Evolutionary conservation across 345 rosid species (phyloP).

Genomic region (Rhodamnia rubescens): DNA sequence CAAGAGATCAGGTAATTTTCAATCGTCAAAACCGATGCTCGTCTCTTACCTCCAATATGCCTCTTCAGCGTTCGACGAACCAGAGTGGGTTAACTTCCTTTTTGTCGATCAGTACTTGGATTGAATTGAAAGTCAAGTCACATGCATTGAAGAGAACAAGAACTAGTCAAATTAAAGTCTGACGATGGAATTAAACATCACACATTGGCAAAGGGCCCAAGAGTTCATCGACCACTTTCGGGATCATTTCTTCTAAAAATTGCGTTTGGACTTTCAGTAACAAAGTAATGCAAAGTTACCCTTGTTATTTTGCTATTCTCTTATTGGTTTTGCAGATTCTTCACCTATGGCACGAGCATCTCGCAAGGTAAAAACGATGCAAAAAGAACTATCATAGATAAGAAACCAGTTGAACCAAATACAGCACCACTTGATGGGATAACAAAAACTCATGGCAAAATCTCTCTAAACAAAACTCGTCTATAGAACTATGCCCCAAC

Average conservation of each 20-base stretch:
- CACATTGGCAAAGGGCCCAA: not conserved
- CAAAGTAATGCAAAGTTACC: not conserved
- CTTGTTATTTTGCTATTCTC: not conserved
- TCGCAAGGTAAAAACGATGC: not conserved
- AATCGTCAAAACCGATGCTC: not conserved
- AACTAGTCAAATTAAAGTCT: not conserved
- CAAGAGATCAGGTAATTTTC: not conserved
- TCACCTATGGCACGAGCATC: not conserved
- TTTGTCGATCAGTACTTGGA: not conserved
- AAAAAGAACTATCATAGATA: not conserved
- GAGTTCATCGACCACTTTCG: not conserved
- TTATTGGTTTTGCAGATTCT: not conserved
- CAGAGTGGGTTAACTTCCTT: not conserved
- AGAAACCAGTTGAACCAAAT: not conserved
- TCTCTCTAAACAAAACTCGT: not conserved
- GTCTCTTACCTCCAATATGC: not conserved
- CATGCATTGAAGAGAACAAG: not conserved
- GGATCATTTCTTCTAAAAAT: not conserved
- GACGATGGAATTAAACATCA: not conserved
- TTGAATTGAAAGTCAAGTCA: not conserved
- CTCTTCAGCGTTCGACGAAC: not conserved
- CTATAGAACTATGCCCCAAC: not conserved
- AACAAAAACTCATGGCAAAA: not conserved
- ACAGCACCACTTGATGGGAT: not conserved
- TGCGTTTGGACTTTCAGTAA: not conserved